These are phyloP conservation scores for Alternaria tenuissima DNA, from an alignment of 2,329 filamentous ascomycete genomes.

Conservation along the genomic window DNA sequence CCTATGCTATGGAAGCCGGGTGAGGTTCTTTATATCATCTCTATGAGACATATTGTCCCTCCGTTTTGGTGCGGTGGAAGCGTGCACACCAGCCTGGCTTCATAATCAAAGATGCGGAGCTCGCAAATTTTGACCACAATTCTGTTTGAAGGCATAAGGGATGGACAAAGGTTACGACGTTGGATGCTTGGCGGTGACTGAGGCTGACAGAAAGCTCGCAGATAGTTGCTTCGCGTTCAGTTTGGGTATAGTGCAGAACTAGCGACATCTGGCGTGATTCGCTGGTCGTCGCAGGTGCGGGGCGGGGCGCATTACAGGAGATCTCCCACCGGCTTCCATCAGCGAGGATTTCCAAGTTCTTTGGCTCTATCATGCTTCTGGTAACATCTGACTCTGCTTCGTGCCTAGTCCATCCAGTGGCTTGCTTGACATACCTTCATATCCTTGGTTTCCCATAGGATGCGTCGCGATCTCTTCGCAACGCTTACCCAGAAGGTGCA, in stretches of 20 bases:
- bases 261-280: not conserved
- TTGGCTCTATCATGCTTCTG: not conserved
- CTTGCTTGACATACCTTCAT: not conserved
- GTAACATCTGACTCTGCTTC: not conserved
- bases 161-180: not conserved
- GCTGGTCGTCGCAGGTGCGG: not conserved
- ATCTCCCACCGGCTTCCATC: not conserved
- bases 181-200: not conserved
- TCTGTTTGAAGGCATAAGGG: not conserved
- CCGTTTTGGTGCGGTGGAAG: not conserved
- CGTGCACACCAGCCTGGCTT: not conserved
- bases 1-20: not conserved
- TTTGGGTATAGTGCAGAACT: not conserved
- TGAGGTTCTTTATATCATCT: not conserved
- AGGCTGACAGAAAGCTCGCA: conserved; percentile 8
- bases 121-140: not conserved
- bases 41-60: not conserved
- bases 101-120: not conserved
- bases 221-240: conserved; percentile 11
- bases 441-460: not conserved
- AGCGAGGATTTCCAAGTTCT: not conserved
- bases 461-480: not conserved
- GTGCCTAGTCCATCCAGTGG: not conserved
- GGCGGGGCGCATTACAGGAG: not conserved
- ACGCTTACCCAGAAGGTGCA: not conserved